Evolutionary conservation across 257 asterid species (phyloP).

Genomic region (Ophiorrhiza pumila): DNA sequence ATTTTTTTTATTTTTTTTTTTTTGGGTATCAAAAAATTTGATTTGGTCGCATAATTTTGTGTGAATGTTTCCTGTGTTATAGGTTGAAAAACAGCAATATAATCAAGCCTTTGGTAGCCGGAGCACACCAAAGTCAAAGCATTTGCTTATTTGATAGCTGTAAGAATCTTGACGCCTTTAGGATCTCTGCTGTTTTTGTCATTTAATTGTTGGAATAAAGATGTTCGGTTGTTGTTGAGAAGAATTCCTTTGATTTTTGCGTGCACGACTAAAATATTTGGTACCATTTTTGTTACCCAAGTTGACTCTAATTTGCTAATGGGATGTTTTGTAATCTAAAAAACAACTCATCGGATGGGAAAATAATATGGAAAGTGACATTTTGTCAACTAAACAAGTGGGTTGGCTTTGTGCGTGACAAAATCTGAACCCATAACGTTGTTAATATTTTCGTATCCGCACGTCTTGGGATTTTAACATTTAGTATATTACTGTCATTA

Average conservation of each 20-base stretch:
- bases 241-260: constrained; percentile 16
- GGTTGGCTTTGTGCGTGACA: constrained; percentile 10
- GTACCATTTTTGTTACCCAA: neutral
- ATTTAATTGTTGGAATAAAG: neutral
- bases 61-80: neutral
- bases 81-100: neutral
- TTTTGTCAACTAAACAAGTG: constrained; percentile 10
- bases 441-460: no score
- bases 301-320: constrained; percentile 12
- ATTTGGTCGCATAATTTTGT: neutral
- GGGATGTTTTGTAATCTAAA: neutral
- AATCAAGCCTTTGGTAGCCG: neutral
- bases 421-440: neutral
- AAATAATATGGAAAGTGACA: neutral
- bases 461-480: constrained; percentile 28
- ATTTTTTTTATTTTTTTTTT: no score
- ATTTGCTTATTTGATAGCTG: constrained; percentile 9
- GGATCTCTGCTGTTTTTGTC: constrained; percentile 3
- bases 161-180: neutral
- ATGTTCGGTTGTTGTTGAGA: neutral
- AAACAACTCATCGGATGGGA: constrained; percentile 3
- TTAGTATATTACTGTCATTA: neutral
- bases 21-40: neutral
- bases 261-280: constrained; percentile 23
- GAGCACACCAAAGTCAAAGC: neutral